Evolutionary conservation across 768 basidiomycete genomes (phyloP).

Genomic region (Psilocybe azurescens): DNA sequence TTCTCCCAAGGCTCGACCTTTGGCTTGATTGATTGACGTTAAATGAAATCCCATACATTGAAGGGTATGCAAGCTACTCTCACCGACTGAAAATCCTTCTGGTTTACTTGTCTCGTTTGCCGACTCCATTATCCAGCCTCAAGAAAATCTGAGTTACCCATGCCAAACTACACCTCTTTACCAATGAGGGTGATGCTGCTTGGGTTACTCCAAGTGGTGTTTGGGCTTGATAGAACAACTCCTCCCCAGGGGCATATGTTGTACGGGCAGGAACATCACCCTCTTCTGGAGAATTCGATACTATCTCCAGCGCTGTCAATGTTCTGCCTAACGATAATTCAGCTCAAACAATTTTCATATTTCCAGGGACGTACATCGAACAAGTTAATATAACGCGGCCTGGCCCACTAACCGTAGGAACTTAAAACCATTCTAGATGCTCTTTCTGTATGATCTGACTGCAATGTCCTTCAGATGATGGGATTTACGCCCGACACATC

Average conservation of each 20-base stretch:
- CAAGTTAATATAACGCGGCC: conserved; percentile 49
- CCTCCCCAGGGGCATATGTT: conserved; percentile 46
- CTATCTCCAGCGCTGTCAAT: too few species aligned
- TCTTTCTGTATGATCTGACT: not conserved
- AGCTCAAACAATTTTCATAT: conserved; percentile 45
- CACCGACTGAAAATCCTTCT: too few species aligned
- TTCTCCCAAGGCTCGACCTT: too few species aligned
- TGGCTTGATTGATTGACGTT: too few species aligned
- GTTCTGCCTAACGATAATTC: conserved; percentile 25
- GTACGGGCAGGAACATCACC: conserved; percentile 40
- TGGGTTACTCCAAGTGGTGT: not conserved
- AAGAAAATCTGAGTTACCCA: too few species aligned
- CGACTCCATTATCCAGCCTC: too few species aligned
- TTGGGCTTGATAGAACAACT: conserved; percentile 25
- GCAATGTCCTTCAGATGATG: conserved; percentile 35
- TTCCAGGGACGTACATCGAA: conserved; percentile 48
- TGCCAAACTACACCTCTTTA: not conserved
- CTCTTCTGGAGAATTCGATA: not conserved
- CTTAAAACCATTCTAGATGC: not conserved
- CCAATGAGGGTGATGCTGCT: not conserved
- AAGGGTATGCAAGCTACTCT: too few species aligned
- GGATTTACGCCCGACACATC: conserved; percentile 48
- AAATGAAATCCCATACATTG: too few species aligned
- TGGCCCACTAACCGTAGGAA: conserved; percentile 44
- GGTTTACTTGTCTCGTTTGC: too few species aligned